Evolutionary conservation across 345 rosid species (phyloP).

Genomic region (Ceriops decandra): DNA sequence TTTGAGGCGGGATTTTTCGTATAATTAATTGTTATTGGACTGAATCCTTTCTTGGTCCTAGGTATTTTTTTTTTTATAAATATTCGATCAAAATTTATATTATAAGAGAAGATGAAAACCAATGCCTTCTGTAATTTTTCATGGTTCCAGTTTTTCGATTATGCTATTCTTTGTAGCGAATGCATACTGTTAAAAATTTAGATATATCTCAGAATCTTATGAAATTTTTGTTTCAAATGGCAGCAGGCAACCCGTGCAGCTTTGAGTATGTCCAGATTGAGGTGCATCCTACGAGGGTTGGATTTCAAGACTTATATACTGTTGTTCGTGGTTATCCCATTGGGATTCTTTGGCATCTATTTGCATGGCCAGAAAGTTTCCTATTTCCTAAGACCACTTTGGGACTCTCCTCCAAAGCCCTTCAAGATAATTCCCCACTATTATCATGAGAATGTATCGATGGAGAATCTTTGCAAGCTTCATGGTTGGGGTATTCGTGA

Average conservation of each 20-base stretch:
- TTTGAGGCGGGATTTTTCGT: not conserved
- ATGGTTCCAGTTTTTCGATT: too few species aligned
- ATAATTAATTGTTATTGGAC: not conserved
- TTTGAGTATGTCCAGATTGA: constrained; percentile 47
- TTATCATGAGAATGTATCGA: constrained; percentile 64
- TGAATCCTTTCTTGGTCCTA: not conserved
- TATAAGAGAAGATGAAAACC: too few species aligned
- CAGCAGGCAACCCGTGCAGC: constrained; percentile 45
- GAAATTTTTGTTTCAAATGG: constrained; percentile 13
- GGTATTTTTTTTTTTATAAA: not conserved
- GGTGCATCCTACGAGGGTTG: constrained; percentile 49
- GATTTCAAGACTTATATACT: constrained; percentile 41
- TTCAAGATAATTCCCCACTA: constrained; percentile 64
- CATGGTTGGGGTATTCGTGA: constrained; percentile 88
- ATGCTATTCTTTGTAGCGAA: too few species aligned
- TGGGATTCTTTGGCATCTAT: constrained; percentile 41
- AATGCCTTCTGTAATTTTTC: too few species aligned
- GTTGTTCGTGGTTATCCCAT: constrained; percentile 41
- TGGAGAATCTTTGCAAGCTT: constrained; percentile 69
- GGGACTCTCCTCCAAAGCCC: constrained; percentile 67
- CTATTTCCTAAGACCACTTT: constrained; percentile 65
- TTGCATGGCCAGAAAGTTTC: constrained; percentile 62
- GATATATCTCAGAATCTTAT: constrained; percentile 10
- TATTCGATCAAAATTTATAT: too few species aligned
- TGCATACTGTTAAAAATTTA: too few species aligned